phyloP scores from a whole-genome alignment of 2,329 filamentous ascomycete genomes.

The Penicillium sp. region DNA sequence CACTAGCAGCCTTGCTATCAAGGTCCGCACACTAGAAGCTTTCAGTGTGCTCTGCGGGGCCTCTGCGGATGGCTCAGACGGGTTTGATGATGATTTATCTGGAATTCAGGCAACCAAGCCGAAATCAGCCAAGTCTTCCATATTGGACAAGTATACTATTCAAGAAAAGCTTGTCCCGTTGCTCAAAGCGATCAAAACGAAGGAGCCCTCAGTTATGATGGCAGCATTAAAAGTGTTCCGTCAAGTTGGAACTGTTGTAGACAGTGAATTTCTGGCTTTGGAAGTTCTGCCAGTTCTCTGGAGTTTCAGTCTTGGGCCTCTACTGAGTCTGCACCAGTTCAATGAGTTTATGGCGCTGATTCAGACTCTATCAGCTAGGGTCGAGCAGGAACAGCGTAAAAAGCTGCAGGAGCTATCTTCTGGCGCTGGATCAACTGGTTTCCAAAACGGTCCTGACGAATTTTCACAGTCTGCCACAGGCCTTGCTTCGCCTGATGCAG shows the following conservation, averaged over 20 bases:
- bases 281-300: conserved; percentile 88
- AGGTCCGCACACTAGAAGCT: conserved; percentile 85
- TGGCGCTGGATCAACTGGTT: conserved; percentile 52
- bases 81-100: conserved; percentile 68
- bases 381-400: conserved; percentile 84
- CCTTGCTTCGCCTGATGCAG: conserved; percentile 48
- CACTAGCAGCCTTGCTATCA: conserved; percentile 91
- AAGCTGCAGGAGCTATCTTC: conserved; percentile 83
- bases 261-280: conserved; percentile 87
- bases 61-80: conserved; percentile 49
- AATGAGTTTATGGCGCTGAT: conserved; percentile 87
- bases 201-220: conserved; percentile 97
- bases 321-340: conserved; percentile 85
- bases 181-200: conserved; percentile 91
- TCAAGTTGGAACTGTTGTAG: conserved; percentile 77
- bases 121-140: conserved; percentile 67
- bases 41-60: conserved; percentile 89
- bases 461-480: conserved; percentile 28
- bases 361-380: conserved; percentile 71
- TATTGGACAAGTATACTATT: conserved; percentile 95
- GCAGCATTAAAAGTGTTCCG: conserved; percentile 80
- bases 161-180: conserved; percentile 95
- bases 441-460: conserved; percentile 29
- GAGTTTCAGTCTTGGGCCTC: conserved; percentile 84
- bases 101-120: conserved; percentile 55